phyloP scores from a whole-genome alignment of 139 green algal species.

The Volvox africanus region DNA sequence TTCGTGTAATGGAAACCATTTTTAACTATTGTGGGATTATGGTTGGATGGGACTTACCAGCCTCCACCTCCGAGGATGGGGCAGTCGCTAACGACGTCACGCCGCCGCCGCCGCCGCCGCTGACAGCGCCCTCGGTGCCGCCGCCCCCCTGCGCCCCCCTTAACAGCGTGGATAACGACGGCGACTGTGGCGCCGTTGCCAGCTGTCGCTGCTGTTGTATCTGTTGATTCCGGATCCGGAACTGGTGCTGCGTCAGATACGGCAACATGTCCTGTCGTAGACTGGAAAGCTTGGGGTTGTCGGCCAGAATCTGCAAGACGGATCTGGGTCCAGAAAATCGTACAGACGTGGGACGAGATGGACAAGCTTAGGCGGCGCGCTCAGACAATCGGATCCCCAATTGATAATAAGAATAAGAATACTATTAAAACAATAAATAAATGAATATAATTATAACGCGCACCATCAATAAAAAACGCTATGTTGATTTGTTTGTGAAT shows the following conservation, averaged over 20 bases:
- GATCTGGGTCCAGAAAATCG: constrained; percentile 34
- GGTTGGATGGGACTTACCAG: constrained; percentile 5
- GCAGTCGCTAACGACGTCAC: neutral
- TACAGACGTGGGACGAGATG: too few species aligned
- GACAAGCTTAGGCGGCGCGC: too few species aligned
- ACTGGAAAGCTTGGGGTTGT: constrained; percentile 58
- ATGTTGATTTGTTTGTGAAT: too few species aligned
- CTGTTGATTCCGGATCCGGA: constrained; percentile 20
- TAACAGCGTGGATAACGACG: neutral
- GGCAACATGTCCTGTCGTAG: constrained; percentile 78
- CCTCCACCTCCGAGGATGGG: constrained; percentile 3
- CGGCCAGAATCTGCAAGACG: constrained; percentile 65
- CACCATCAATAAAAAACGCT: too few species aligned
- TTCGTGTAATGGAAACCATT: too few species aligned
- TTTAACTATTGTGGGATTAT: too few species aligned
- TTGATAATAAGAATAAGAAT: too few species aligned
- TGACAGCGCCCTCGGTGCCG: neutral
- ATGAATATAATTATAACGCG: too few species aligned
- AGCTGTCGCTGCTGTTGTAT: neutral
- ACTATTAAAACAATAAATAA: too few species aligned
- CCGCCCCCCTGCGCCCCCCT: neutral
- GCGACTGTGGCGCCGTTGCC: neutral
- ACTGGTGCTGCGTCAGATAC: constrained; percentile 75
- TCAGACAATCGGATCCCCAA: too few species aligned
- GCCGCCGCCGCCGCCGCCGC: neutral